Percentiles rank a stretch among this genome's conserved stretches.
Conservation (phyloP, 2,329 filamentous ascomycete species). For the Aspergillus pseudotamarii region DNA sequence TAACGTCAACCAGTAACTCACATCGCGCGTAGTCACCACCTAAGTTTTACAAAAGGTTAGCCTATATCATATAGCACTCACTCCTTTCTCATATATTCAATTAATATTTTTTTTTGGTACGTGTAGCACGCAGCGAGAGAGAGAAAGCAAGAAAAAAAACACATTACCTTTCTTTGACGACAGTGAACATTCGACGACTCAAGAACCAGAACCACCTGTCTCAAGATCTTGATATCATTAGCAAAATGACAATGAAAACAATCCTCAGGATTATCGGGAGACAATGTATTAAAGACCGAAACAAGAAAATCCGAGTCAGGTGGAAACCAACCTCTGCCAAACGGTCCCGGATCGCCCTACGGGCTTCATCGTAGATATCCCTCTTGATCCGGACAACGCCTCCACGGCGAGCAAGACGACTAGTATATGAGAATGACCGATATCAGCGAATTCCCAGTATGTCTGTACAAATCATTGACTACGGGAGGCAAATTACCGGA, state of each 20-base stretch:
- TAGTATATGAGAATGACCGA: slow-evolving; percentile 3
- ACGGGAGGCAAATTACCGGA: slow-evolving; percentile 27
- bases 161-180: slow-evolving; percentile 15
- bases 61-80: not conserved
- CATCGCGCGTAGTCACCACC: slow-evolving; percentile 20
- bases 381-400: slow-evolving; percentile 34
- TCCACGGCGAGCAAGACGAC: slow-evolving; percentile 41
- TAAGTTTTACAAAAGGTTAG: slow-evolving; percentile 1
- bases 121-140: not conserved
- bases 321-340: slow-evolving; percentile 26
- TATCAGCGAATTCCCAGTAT: not conserved
- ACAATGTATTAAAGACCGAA: not conserved
- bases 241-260: not conserved
- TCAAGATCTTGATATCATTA: slow-evolving; percentile 25
- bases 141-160: not conserved
- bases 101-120: not conserved
- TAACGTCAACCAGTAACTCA: slow-evolving; percentile 9
- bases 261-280: not conserved
- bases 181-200: slow-evolving; percentile 17
- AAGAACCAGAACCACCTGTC: slow-evolving; percentile 25
- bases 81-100: not conserved
- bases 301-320: not conserved
- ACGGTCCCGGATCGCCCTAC: slow-evolving; percentile 22
- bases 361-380: slow-evolving; percentile 32
- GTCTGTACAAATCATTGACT: not conserved